Percentiles rank a stretch among this genome's conserved stretches.
Evolutionary conservation across 805 yeast species (phyloP).

Genomic region (Cyberlindnera subsufficiens): DNA sequence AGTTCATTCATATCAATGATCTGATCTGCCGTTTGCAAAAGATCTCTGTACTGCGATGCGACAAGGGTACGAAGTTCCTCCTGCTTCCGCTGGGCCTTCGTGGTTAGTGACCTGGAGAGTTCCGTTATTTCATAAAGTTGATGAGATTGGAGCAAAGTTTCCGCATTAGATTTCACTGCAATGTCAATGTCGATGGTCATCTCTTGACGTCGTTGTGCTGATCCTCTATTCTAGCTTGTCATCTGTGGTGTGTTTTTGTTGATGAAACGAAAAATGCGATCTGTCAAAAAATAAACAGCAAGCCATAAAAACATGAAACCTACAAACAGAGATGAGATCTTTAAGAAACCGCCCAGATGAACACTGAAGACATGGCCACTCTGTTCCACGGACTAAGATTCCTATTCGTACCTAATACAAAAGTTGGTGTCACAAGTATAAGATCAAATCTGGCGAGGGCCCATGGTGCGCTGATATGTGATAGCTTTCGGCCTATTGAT

Average conservation of each 20-base stretch:
- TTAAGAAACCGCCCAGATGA: too few relatives aligned
- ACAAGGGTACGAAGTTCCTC: slow-evolving; percentile 19
- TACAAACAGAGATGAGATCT: too few relatives aligned
- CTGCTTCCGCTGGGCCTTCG: slow-evolving; percentile 9
- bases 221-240: background rate
- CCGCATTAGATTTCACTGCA: slow-evolving; percentile 1
- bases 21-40: slow-evolving; percentile 21
- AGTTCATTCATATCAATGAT: slow-evolving; percentile 20
- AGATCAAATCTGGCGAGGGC: slow-evolving; percentile 14
- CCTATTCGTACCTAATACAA: slow-evolving; percentile 18
- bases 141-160: slow-evolving; percentile 3
- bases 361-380: background rate
- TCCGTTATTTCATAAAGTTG: slow-evolving; percentile 9
- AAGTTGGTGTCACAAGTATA: slow-evolving; percentile 12
- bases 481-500: slow-evolving; percentile 1
- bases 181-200: slow-evolving; percentile 4
- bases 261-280: too few relatives aligned
- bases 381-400: slow-evolving; percentile 6
- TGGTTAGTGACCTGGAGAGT: slow-evolving; percentile 5
- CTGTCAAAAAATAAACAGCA: too few relatives aligned
- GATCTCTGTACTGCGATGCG: slow-evolving; percentile 21
- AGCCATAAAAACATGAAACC: too few relatives aligned
- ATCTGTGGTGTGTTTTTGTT: background rate
- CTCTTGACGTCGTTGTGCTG: background rate
- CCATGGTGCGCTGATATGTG: slow-evolving; percentile 14